A percentile compares a stretch with the other conserved stretches of the same genome.
Conservation (phyloP, 2,329 filamentous ascomycete genomes). For the Colletotrichum shisoi region DNA sequence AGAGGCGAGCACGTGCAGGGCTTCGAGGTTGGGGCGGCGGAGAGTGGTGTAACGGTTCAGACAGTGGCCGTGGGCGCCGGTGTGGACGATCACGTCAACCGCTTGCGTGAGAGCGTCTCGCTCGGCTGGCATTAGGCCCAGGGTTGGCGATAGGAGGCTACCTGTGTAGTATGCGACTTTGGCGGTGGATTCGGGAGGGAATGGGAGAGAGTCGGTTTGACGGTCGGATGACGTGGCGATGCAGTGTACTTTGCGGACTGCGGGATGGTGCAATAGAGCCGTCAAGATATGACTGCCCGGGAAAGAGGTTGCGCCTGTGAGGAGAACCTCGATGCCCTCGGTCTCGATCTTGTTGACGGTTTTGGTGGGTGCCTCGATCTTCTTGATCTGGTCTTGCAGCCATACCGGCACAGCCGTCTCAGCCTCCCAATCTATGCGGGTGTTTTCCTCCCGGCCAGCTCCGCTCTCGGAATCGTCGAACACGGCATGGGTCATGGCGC, state of each 20-base stretch:
- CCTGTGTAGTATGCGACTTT: slow-evolving; percentile 30
- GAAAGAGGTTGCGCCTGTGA: slow-evolving; percentile 39
- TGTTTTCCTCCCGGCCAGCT: neutral
- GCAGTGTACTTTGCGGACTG: slow-evolving; percentile 36
- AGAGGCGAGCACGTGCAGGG: too few relatives aligned
- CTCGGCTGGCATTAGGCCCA: slow-evolving; percentile 25
- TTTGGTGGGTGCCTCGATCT: neutral
- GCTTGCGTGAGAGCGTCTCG: neutral
- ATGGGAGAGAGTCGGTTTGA: too few relatives aligned
- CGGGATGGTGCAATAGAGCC: slow-evolving; percentile 18
- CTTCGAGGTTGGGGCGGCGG: slow-evolving; percentile 25
- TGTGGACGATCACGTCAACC: slow-evolving; percentile 37
- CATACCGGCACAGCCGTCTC: slow-evolving; percentile 44
- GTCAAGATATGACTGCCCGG: slow-evolving; percentile 39
- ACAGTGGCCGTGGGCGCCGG: slow-evolving; percentile 37
- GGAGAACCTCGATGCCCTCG: slow-evolving; percentile 25
- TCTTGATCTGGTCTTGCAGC: neutral
- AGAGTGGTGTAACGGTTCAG: slow-evolving; percentile 36
- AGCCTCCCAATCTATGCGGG: slow-evolving; percentile 50
- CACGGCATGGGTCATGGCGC: slow-evolving; percentile 48
- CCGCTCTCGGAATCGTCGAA: slow-evolving; percentile 1
- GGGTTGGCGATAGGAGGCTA: slow-evolving; percentile 21
- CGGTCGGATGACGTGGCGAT: slow-evolving; percentile 12
- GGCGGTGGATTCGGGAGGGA: neutral
- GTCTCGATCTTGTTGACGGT: neutral